Evolutionary conservation across 257 asterid species (phyloP).

Genomic region (Solanum pinnatisectum): DNA sequence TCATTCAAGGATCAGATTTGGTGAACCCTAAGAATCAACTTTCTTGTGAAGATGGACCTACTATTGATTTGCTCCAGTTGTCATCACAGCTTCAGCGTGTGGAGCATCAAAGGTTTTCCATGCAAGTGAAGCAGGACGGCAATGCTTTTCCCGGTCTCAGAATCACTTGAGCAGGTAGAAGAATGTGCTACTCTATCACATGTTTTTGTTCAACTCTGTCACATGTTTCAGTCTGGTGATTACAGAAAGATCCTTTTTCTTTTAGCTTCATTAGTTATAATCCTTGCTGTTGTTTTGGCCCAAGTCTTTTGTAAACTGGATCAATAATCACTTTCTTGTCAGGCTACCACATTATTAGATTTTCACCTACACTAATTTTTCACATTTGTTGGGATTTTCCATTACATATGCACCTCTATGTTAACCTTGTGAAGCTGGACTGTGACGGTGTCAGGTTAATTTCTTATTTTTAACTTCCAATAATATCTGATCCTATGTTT

Average conservation of each 20-base stretch:
- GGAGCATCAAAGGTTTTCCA: conserved; percentile 25
- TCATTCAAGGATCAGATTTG: conserved; percentile 9
- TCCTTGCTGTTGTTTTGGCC: neutral
- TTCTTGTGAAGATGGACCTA: conserved; percentile 17
- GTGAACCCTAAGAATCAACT: conserved; percentile 10
- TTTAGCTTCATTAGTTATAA: neutral
- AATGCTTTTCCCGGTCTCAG: conserved; percentile 21
- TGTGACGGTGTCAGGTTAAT: neutral
- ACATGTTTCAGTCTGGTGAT: neutral
- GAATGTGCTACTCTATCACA: neutral
- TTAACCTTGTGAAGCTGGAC: neutral
- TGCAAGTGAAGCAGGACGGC: conserved; percentile 16
- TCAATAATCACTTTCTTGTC: neutral
- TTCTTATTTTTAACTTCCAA: neutral
- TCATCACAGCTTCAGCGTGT: conserved; percentile 35
- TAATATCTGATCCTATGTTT: neutral
- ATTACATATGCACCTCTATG: neutral
- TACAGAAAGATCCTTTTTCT: neutral
- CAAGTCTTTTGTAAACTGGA: neutral
- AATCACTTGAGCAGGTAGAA: conserved; percentile 8
- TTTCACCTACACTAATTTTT: neutral
- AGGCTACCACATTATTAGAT: neutral
- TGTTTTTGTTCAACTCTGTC: neutral
- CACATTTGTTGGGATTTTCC: neutral
- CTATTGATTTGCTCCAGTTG: conserved; percentile 25